These are phyloP conservation scores for Capsicum pubescens DNA, from an alignment of 257 asterid genomes.

Conservation along the genomic window DNA sequence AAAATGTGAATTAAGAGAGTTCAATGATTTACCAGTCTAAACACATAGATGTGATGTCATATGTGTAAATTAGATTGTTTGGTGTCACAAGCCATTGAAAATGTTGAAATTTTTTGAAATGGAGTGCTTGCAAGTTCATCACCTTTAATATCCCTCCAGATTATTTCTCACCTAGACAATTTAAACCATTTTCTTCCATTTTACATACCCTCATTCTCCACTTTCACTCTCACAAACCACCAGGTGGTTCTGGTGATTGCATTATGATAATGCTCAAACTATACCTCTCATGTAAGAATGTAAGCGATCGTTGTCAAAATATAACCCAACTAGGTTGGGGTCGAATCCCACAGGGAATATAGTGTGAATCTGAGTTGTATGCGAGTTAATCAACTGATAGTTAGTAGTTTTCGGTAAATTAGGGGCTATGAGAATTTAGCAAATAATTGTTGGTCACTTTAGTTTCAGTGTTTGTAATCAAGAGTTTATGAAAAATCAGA, in stretches of 20 bases:
- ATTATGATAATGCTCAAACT: no score
- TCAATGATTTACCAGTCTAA: neutral
- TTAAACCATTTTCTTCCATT: neutral
- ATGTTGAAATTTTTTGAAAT: neutral
- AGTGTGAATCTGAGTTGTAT: no score
- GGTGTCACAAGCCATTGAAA: neutral
- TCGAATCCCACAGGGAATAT: no score
- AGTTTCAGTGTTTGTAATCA: no score
- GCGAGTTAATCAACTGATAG: no score
- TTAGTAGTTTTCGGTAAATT: no score
- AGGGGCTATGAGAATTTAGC: no score
- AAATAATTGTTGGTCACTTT: no score
- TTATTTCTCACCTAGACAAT: neutral
- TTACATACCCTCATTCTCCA: neutral
- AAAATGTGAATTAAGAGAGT: neutral
- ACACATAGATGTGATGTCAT: neutral
- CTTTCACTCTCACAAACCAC: slow-evolving; percentile 10
- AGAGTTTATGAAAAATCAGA: no score
- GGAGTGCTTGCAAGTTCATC: slow-evolving; percentile 7
- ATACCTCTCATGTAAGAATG: no score
- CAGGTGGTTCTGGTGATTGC: slow-evolving; percentile 81
- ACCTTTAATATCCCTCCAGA: neutral
- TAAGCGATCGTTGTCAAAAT: no score
- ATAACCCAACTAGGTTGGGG: no score
- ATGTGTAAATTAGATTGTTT: slow-evolving; percentile 12